A percentile compares a stretch with the other conserved stretches of the same genome.
phyloP scores from a whole-genome alignment of 2,329 filamentous ascomycete species.

The Apiospora arundinis region DNA sequence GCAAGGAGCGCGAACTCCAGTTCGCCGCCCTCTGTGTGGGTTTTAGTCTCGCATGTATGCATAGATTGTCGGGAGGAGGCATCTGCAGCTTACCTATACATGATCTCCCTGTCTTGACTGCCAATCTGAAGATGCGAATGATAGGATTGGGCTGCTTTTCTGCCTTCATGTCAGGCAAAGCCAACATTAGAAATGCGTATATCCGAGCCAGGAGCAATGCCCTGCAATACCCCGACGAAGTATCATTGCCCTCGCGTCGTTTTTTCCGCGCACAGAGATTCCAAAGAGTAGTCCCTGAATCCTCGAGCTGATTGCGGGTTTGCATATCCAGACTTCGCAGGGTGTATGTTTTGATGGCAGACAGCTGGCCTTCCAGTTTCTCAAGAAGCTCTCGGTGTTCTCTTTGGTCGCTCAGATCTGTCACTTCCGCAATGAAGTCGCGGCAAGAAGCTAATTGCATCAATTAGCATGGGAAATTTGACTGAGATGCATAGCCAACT shows the following conservation, averaged over 20 bases:
- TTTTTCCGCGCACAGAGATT: conserved; percentile 66
- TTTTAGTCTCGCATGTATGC: conserved; percentile 27
- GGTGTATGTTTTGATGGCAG: conserved; percentile 39
- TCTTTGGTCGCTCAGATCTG: conserved; percentile 33
- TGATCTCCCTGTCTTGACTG: conserved; percentile 67
- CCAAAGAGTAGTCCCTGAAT: conserved; percentile 66
- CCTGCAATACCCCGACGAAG: conserved; percentile 33
- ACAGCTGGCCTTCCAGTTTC: conserved; percentile 49
- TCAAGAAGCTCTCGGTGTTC: conserved; percentile 43
- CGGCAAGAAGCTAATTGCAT: conserved; percentile 33
- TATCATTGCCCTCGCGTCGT: conserved; percentile 39
- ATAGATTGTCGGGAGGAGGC: conserved; percentile 29
- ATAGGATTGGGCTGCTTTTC: conserved; percentile 43
- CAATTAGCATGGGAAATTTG: not conserved
- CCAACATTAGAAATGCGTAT: conserved; percentile 73
- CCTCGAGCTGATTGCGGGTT: conserved; percentile 58
- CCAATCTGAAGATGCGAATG: conserved; percentile 68
- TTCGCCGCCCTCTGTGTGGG: conserved; percentile 54
- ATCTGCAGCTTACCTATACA: conserved; percentile 62
- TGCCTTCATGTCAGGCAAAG: conserved; percentile 54
- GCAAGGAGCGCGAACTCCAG: conserved; percentile 63
- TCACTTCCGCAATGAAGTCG: conserved; percentile 37
- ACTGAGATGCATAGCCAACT: not conserved
- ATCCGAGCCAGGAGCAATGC: conserved; percentile 51
- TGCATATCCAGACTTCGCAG: conserved; percentile 39